These are phyloP conservation scores for Lentinula edodes DNA, from an alignment of 768 basidiomycete genomes.

Conservation along the genomic window DNA sequence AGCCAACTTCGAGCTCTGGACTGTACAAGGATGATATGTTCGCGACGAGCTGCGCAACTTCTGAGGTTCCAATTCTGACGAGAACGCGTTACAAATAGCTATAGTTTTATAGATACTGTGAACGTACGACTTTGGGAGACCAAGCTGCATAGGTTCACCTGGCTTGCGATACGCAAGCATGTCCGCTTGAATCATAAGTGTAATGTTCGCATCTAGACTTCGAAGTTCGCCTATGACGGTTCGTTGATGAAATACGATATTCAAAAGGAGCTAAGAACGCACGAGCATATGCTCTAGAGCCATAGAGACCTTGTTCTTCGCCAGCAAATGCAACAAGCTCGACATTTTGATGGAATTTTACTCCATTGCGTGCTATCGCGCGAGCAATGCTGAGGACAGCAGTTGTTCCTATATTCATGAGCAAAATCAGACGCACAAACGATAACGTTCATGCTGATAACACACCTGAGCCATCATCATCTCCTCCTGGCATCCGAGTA, in stretches of 20 bases:
- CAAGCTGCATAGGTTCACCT: constrained; percentile 78
- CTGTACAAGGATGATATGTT: constrained; percentile 78
- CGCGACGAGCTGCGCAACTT: constrained; percentile 68
- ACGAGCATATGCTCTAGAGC: constrained; percentile 79
- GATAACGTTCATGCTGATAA: background rate
- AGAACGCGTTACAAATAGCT: background rate
- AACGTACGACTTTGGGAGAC: constrained; percentile 64
- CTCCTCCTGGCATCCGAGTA: constrained; percentile 52
- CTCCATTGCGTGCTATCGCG: constrained; percentile 56
- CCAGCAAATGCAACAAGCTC: constrained; percentile 84
- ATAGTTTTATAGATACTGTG: background rate
- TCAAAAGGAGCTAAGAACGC: constrained; percentile 21
- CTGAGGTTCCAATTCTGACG: constrained; percentile 69
- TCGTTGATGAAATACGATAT: background rate
- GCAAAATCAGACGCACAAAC: constrained; percentile 36
- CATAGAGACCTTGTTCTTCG: constrained; percentile 85
- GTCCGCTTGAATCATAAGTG: constrained; percentile 86
- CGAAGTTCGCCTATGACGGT: constrained; percentile 49
- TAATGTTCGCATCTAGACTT: constrained; percentile 54
- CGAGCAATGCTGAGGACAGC: constrained; percentile 79
- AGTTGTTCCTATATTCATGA: constrained; percentile 33
- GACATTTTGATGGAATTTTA: constrained; percentile 73
- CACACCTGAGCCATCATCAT: constrained; percentile 47
- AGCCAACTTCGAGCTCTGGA: constrained; percentile 70
- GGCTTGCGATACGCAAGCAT: constrained; percentile 85